Percentiles rank a stretch among this genome's conserved stretches.
Evolutionary conservation across 257 asterid genomes (phyloP).

Genomic region (Eustoma russellianum): DNA sequence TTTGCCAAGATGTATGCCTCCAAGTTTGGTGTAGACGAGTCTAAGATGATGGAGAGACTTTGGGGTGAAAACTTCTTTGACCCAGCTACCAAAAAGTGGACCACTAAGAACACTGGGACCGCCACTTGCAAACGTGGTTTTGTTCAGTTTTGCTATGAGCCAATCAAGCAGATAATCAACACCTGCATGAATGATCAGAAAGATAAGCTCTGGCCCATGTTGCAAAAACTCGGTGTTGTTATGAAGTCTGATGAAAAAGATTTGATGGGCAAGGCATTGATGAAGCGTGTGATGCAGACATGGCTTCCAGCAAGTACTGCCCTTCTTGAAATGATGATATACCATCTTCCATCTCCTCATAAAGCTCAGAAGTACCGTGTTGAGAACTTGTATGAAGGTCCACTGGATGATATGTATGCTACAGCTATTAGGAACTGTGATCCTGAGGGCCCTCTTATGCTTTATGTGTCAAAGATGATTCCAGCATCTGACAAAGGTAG

Average conservation of each 20-base stretch:
- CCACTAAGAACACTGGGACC: conserved; percentile 23
- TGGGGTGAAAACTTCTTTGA: conserved; percentile 39
- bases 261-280: conserved; percentile 29
- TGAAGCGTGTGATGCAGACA: conserved; percentile 43
- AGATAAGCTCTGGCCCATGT: conserved; percentile 39
- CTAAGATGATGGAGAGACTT: conserved; percentile 42
- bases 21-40: conserved; percentile 31
- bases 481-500: conserved; percentile 41
- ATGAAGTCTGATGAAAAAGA: conserved; percentile 37
- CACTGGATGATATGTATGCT: conserved; percentile 32
- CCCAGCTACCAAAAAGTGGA: conserved; percentile 41
- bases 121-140: conserved; percentile 36
- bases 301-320: conserved; percentile 40
- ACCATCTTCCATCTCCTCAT: conserved; percentile 34
- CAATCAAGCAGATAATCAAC: conserved; percentile 32
- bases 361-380: conserved; percentile 38
- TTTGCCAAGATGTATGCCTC: conserved; percentile 40
- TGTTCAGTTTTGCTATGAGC: conserved; percentile 38
- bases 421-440: conserved; percentile 42
- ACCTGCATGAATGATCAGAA: conserved; percentile 39
- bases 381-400: conserved; percentile 38
- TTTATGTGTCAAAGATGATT: conserved; percentile 43
- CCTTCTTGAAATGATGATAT: conserved; percentile 34
- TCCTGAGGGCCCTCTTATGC: conserved; percentile 38
- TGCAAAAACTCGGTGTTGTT: conserved; percentile 27